Conservation (phyloP, 352 stramenopile species). For the Phytopythium ostracodes region DNA sequence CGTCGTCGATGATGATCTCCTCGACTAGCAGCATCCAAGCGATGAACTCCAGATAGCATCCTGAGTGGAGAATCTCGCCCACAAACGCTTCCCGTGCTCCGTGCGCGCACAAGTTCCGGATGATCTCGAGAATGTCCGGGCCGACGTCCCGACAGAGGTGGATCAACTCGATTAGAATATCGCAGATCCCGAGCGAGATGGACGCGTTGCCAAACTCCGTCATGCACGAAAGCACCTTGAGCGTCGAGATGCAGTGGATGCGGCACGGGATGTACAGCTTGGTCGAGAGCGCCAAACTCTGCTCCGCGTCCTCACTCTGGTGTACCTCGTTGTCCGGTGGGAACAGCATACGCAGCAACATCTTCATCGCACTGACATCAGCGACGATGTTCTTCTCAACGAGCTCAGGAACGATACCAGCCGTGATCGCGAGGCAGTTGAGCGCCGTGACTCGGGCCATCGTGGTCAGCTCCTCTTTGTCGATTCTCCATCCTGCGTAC, state of each 20-base stretch:
- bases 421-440: slow-evolving; percentile 59
- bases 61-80: slow-evolving; percentile 63
- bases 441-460: slow-evolving; percentile 55
- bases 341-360: slow-evolving; percentile 69
- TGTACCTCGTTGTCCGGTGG: slow-evolving; percentile 78
- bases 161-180: slow-evolving; percentile 75
- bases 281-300: slow-evolving; percentile 43
- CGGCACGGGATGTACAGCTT: slow-evolving; percentile 64
- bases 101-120: slow-evolving; percentile 62
- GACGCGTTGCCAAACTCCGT: slow-evolving; percentile 46
- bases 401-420: slow-evolving; percentile 43
- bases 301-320: slow-evolving; percentile 42
- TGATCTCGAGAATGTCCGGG: slow-evolving; percentile 47
- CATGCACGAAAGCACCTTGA: slow-evolving; percentile 54
- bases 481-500: slow-evolving; percentile 57
- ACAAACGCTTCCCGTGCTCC: slow-evolving; percentile 41
- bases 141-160: slow-evolving; percentile 57
- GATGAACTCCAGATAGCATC: slow-evolving; percentile 78
- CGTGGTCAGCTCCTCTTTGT: slow-evolving; percentile 39
- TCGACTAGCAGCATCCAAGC: slow-evolving; percentile 65
- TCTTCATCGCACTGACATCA: slow-evolving; percentile 62
- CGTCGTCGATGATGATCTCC: slow-evolving; percentile 57
- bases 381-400: slow-evolving; percentile 55
- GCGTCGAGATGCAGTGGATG: slow-evolving; percentile 52
- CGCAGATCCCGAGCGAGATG: slow-evolving; percentile 61